Base-by-base conservation (phyloP, 306 rosid species). In the Vicia sativa region DNA sequence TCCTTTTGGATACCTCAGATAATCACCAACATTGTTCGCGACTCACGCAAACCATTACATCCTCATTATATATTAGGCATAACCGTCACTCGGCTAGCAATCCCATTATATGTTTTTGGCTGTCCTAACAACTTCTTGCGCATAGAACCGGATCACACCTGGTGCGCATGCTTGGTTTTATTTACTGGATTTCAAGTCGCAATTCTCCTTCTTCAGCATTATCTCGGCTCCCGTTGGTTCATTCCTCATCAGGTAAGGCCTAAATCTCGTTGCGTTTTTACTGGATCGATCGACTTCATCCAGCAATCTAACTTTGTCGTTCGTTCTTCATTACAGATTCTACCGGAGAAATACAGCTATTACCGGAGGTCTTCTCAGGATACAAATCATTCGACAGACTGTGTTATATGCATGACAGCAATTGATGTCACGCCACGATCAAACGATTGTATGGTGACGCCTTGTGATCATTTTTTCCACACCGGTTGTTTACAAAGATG, bases 1-100 rank as follows among this genome's bases (percentile, higher is more conserved):
- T 86, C 90, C 28, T 93, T 93, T 71, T 93, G 99, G 99, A 81
- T 93, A 76, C 99, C 99, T 81, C 99, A 93, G 79, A 93, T 93
- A 53, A 78, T 88, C 79, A 82, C 92, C 81, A 93, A 89, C 53
- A 87, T 90, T 19, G 61, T 88, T 69, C 96, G 97, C 8, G 99
- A 93, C 68, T 93, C 96, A 0, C 95, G 99, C 69, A 93, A 93
- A 48, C 97, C 99, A 43, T 74, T 93, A 87, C 99, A 93, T 78
- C 96, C 96, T 60, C 87, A 90, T 68, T 93, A 93, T 77, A 88
- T 93, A 77, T 31, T 93, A 70, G 99, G 99, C 78, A 81, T 90
- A 82, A 85, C 90, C 29, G 57, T 88, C 16, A 90, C 96, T 74
- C 96, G 99, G 62, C 87, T 93, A 12, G 91, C 96, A 35, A 71